Percentiles rank a stretch among this genome's conserved stretches.
Evolutionary conservation across 768 basidiomycete genomes (phyloP).

Genomic region (Filobasidium wieringae): DNA sequence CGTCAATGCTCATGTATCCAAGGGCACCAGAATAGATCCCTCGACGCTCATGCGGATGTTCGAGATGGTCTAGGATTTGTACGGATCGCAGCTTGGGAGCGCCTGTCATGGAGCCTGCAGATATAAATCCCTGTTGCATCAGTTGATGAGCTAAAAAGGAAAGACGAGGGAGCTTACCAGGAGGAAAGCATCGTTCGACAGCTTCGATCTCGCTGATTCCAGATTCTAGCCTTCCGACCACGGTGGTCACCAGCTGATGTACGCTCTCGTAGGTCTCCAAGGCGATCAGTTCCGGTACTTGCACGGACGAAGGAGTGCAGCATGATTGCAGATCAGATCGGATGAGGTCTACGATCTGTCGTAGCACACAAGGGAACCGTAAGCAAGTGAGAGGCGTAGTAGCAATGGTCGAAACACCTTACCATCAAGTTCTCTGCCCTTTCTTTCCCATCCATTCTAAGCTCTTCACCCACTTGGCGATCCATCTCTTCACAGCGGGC

Average conservation of each 20-base stretch:
- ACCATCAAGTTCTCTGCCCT: conserved; percentile 91
- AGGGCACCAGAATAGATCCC: conserved; percentile 75
- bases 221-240: conserved; percentile 54
- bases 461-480: conserved; percentile 20
- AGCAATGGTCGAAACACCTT: conserved; percentile 7
- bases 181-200: conserved; percentile 66
- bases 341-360: conserved; percentile 81
- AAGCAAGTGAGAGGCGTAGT: too few relatives aligned
- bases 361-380: neutral
- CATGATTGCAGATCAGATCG: conserved; percentile 79
- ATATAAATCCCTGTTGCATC: neutral
- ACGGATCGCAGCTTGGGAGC: conserved; percentile 91
- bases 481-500: conserved; percentile 21
- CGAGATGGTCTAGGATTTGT: conserved; percentile 71
- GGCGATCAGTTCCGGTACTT: conserved; percentile 69
- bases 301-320: conserved; percentile 61
- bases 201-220: conserved; percentile 59
- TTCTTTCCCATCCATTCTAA: conserved; percentile 54
- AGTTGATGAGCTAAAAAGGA: neutral
- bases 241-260: conserved; percentile 89
- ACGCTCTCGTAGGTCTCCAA: conserved; percentile 90
- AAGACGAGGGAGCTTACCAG: conserved; percentile 47
- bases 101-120: conserved; percentile 85
- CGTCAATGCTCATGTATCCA: conserved; percentile 82
- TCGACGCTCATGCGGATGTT: conserved; percentile 49